Conservation (phyloP, 768 basidiomycete species). For the Tulasnella sp. region DNA sequence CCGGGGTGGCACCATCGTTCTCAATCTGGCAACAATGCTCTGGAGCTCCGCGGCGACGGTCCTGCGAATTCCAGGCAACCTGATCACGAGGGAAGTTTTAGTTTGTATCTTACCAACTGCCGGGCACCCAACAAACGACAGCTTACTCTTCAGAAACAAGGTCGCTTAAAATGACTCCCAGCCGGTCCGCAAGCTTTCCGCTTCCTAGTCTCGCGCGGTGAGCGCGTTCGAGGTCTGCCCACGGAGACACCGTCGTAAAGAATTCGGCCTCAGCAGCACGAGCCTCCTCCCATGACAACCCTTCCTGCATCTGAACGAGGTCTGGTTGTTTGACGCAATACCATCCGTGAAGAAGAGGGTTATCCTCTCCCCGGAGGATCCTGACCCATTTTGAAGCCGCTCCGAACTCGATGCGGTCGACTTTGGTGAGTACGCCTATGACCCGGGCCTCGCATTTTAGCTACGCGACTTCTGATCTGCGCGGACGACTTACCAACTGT, state of each 20-base stretch:
- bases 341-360: constrained; percentile 52
- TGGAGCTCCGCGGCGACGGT: constrained; percentile 51
- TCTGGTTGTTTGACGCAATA: constrained; percentile 55
- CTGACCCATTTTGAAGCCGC: constrained; percentile 54
- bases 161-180: constrained; percentile 60
- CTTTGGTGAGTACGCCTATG: constrained; percentile 69
- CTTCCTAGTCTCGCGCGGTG: constrained; percentile 19
- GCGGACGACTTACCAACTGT: constrained; percentile 70
- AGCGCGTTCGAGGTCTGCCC: constrained; percentile 25
- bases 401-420: constrained; percentile 57
- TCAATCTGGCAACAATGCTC: constrained; percentile 38
- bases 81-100: no score
- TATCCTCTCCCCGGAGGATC: constrained; percentile 33
- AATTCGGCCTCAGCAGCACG: constrained; percentile 53
- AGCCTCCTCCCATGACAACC: constrained; percentile 58
- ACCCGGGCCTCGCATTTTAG: not conserved
- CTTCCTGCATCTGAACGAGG: constrained; percentile 48
- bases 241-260: constrained; percentile 39
- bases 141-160: constrained; percentile 20
- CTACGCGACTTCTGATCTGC: not conserved
- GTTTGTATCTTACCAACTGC: no score
- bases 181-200: constrained; percentile 45
- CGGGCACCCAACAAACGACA: not conserved
- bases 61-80: constrained; percentile 58
- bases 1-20: constrained; percentile 48